Percentiles rank a stretch among this genome's conserved stretches.
Conservation (phyloP, 208 protist genomes). For the Trypanosoma mega region DNA sequence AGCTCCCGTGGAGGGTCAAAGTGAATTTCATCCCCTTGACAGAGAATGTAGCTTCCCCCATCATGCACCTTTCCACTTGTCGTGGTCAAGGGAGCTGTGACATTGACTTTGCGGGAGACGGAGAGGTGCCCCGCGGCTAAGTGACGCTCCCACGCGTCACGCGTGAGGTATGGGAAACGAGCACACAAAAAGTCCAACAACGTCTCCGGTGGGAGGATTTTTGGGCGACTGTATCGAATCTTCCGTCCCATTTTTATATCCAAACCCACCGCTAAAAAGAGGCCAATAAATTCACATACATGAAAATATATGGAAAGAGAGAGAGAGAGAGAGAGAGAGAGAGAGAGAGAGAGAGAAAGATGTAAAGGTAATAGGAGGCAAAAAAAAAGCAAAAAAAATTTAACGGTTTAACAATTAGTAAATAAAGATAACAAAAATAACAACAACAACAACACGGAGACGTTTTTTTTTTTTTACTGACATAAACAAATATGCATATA, state of each 20-base stretch:
- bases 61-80: too few relatives aligned
- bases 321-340: conserved; percentile 8
- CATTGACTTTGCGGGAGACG: conserved; percentile 21
- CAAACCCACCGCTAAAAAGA: too few relatives aligned
- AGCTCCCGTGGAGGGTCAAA: conserved; percentile 71
- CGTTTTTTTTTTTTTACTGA: too few relatives aligned
- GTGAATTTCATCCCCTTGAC: conserved; percentile 52
- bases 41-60: conserved; percentile 29
- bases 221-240: conserved; percentile 63
- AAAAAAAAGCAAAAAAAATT: too few relatives aligned
- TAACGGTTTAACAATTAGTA: too few relatives aligned
- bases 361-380: not conserved
- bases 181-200: conserved; percentile 45
- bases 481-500: too few relatives aligned
- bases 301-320: not conserved
- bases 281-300: not conserved
- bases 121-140: conserved; percentile 42
- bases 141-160: conserved; percentile 53
- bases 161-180: conserved; percentile 61
- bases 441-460: too few relatives aligned
- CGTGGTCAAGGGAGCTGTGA: too few relatives aligned
- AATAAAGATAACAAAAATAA: too few relatives aligned
- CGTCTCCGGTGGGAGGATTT: conserved; percentile 36
- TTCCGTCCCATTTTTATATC: conserved; percentile 42
- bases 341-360: not conserved